Percentiles rank a stretch among this genome's conserved stretches.
Conservation (phyloP, 805 yeast genomes). For the Metschnikowia colocasiae region DNA sequence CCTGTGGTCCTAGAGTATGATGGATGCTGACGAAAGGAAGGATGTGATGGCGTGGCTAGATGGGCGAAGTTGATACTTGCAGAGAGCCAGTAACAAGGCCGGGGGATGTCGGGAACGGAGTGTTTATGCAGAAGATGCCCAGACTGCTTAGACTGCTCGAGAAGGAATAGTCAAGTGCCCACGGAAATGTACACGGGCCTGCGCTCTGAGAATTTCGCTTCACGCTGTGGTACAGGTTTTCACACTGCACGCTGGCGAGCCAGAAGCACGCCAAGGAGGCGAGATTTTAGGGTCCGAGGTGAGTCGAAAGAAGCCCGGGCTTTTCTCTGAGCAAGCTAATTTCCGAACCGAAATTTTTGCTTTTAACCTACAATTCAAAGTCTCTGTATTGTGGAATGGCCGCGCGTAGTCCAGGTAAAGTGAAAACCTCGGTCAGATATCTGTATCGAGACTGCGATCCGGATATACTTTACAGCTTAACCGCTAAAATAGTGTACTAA, state of each 20-base stretch:
- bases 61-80: neutral
- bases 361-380: neutral
- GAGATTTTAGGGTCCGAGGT: neutral
- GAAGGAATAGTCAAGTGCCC: neutral
- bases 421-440: neutral
- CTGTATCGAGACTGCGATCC: neutral
- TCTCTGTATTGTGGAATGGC: neutral
- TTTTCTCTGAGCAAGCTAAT: neutral
- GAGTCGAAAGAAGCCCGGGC: neutral
- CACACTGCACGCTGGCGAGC: neutral
- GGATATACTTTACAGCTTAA: too few relatives aligned
- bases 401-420: neutral
- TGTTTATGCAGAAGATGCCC: neutral
- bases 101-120: neutral
- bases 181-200: neutral
- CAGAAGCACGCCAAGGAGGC: neutral
- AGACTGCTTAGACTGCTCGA: neutral
- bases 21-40: neutral
- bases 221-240: constrained; percentile 2
- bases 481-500: too few relatives aligned
- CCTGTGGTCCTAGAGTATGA: neutral
- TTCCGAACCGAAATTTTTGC: neutral
- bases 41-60: neutral
- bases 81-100: neutral
- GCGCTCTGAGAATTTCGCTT: constrained; percentile 4